Conservation (phyloP, 306 rosid species). For the Gleditsia sinensis region DNA sequence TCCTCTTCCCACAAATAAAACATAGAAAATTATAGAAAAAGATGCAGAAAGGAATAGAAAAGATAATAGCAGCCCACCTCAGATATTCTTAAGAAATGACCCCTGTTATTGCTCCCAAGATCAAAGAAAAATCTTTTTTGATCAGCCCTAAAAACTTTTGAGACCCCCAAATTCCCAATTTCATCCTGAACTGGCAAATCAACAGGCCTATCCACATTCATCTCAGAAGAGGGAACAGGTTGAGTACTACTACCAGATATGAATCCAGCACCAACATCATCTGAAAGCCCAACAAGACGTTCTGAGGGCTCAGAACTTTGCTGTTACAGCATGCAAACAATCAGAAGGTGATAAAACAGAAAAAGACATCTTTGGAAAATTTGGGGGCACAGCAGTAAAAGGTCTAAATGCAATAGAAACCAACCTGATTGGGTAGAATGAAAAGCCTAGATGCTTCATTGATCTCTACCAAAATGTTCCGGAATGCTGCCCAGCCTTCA, state of each 20-base stretch:
- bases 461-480: slow-evolving; percentile 95
- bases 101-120: slow-evolving; percentile 97
- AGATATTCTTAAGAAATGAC: slow-evolving; percentile 97
- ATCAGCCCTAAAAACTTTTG: slow-evolving; percentile 97
- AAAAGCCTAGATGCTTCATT: slow-evolving; percentile 97
- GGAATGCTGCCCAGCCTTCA: slow-evolving; percentile 98
- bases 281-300: slow-evolving; percentile 90
- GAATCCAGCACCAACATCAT: slow-evolving; percentile 99
- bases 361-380: slow-evolving; percentile 21
- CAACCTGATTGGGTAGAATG: slow-evolving; percentile 90
- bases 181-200: slow-evolving; percentile 91
- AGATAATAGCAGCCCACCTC: slow-evolving; percentile 59
- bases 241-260: slow-evolving; percentile 94
- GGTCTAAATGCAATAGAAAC: slow-evolving; percentile 30
- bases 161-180: slow-evolving; percentile 81
- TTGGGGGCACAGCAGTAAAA: slow-evolving; percentile 17
- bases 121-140: slow-evolving; percentile 96
- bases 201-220: slow-evolving; percentile 81
- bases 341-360: slow-evolving; percentile 35
- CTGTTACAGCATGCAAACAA: slow-evolving; percentile 54
- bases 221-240: slow-evolving; percentile 77
- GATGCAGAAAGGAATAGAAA: background rate
- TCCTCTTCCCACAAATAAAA: slow-evolving; percentile 25
- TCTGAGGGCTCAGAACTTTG: slow-evolving; percentile 89
- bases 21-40: background rate